Evolutionary conservation across 139 green algal genomes (phyloP).

Genomic region (Yamagishiella unicocca): DNA sequence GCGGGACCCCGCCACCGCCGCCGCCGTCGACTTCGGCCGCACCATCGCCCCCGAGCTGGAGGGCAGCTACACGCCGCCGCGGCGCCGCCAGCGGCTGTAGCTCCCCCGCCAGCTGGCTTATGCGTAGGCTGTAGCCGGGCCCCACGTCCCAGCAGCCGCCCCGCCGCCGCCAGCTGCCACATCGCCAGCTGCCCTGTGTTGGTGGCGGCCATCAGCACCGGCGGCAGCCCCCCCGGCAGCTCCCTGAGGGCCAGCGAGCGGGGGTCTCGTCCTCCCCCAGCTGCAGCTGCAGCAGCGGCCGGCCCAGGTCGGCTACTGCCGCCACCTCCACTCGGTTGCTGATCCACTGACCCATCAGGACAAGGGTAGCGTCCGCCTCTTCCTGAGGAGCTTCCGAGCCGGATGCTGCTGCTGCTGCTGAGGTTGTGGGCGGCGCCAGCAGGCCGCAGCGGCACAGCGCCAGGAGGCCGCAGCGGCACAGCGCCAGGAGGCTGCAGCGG

Average conservation of each 20-base stretch:
- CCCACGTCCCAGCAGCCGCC: slow-evolving; percentile 5
- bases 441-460: too few relatives aligned
- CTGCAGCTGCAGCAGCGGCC: slow-evolving; percentile 8
- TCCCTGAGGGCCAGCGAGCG: slow-evolving; percentile 36
- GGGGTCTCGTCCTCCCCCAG: slow-evolving; percentile 12
- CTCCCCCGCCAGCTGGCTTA: slow-evolving; percentile 50
- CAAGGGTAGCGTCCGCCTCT: background rate
- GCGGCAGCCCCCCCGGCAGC: background rate
- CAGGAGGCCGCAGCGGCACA: too few relatives aligned
- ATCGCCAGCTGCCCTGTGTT: slow-evolving; percentile 24
- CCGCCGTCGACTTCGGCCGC: background rate
- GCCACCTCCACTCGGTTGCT: slow-evolving; percentile 24
- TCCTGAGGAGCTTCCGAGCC: background rate
- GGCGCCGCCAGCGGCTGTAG: background rate
- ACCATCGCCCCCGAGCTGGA: slow-evolving; percentile 6
- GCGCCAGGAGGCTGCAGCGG: too few relatives aligned
- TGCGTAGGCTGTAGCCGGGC: background rate
- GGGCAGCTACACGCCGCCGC: slow-evolving; percentile 3
- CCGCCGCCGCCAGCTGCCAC: slow-evolving; percentile 18
- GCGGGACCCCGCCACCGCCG: too few relatives aligned
- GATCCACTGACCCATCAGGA: slow-evolving; percentile 44
- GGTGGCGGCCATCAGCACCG: slow-evolving; percentile 40
- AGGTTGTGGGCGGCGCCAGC: background rate
- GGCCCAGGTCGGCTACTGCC: background rate
- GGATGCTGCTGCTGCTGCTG: background rate